Percentiles rank a stretch among this genome's conserved stretches.
Evolutionary conservation across 768 basidiomycete species (phyloP).

Genomic region (Austroboletus eburneus): DNA sequence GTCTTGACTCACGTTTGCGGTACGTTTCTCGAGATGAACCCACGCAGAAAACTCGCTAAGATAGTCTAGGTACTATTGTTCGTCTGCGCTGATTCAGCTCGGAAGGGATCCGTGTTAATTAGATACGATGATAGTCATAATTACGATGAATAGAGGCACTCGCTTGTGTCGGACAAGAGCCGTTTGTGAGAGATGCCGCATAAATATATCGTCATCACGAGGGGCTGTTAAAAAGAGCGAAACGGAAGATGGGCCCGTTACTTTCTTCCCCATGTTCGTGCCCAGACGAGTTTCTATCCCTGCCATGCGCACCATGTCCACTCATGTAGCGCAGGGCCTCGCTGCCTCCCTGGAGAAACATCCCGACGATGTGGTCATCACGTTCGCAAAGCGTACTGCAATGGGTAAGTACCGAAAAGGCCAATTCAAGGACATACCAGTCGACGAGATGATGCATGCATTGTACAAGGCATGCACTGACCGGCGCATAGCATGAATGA

Average conservation of each 20-base stretch:
- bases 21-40: not conserved
- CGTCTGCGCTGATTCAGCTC: too few species aligned
- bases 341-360: conserved; percentile 60
- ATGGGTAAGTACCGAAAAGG: conserved; percentile 87
- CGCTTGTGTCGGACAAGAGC: not conserved
- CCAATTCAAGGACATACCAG: conserved; percentile 81
- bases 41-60: not conserved
- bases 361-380: conserved; percentile 85
- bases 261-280: conserved; percentile 18
- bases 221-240: too few species aligned
- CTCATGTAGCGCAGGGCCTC: conserved; percentile 38
- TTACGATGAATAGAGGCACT: not conserved
- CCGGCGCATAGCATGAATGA: not conserved
- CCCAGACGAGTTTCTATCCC: conserved; percentile 1
- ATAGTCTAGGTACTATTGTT: too few species aligned
- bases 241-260: too few species aligned
- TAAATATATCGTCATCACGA: not conserved
- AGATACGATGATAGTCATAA: too few species aligned
- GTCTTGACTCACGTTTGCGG: not conserved
- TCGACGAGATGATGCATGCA: conserved; percentile 82
- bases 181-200: conserved; percentile 1
- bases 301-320: conserved; percentile 31
- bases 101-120: too few species aligned
- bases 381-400: conserved; percentile 87
- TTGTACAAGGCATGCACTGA: conserved; percentile 62